phyloP scores from a whole-genome alignment of 2,329 filamentous ascomycete species.

The Rutstroemia sp. region DNA sequence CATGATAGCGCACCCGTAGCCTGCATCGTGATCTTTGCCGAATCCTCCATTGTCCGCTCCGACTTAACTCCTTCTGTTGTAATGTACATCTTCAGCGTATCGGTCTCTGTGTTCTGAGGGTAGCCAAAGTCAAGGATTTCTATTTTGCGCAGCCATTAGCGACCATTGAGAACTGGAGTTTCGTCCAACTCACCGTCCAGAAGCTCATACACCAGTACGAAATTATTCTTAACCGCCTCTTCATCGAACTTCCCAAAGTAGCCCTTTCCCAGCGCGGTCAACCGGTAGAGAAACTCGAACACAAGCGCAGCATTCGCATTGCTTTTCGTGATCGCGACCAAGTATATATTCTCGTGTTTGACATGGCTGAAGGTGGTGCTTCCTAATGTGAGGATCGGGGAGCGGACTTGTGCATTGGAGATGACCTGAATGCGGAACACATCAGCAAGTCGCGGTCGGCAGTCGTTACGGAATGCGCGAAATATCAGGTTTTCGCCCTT shows the following conservation, averaged over 20 bases:
- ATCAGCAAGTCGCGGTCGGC: slow-evolving; percentile 91
- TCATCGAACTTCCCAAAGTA: slow-evolving; percentile 99
- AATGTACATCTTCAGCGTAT: slow-evolving; percentile 99
- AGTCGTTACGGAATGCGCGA: slow-evolving; percentile 97
- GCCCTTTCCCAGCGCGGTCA: slow-evolving; percentile 82
- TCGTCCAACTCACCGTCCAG: slow-evolving; percentile 63
- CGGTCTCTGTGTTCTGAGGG: slow-evolving; percentile 96
- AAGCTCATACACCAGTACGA: slow-evolving; percentile 95
- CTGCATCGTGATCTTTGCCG: slow-evolving; percentile 98
- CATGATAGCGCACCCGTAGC: slow-evolving; percentile 94
- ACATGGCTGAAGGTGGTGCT: slow-evolving; percentile 99
- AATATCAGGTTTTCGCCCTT: slow-evolving; percentile 99
- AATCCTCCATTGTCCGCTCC: slow-evolving; percentile 78
- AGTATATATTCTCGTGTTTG: slow-evolving; percentile 98
- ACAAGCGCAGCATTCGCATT: slow-evolving; percentile 98
- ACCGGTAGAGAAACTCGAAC: slow-evolving; percentile 93
- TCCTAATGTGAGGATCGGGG: slow-evolving; percentile 91
- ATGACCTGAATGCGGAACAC: slow-evolving; percentile 99
- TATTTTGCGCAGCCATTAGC: slow-evolving; percentile 30
- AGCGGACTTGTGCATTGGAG: slow-evolving; percentile 94
- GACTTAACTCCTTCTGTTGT: slow-evolving; percentile 98
- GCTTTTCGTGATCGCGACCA: slow-evolving; percentile 96
- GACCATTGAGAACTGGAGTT: neutral
- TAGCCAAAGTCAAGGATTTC: slow-evolving; percentile 99
- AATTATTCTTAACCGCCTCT: slow-evolving; percentile 99